Conservation (phyloP, 352 stramenopile genomes). For the Blastocystis sp. region DNA sequence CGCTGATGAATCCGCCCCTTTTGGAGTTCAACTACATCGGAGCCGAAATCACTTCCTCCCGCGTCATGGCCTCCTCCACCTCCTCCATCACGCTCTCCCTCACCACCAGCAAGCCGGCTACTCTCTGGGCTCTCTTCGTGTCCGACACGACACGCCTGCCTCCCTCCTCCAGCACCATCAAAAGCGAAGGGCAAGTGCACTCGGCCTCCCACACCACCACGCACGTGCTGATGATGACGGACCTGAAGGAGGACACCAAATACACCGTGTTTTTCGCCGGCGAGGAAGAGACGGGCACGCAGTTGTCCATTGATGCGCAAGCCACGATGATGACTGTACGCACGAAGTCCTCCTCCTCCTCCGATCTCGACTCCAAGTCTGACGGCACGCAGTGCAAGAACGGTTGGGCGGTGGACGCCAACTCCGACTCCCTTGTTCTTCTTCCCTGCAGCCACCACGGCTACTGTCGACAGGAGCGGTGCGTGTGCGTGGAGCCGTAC, state of each 20-base stretch:
- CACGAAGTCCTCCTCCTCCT: neutral
- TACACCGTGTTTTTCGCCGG: slow-evolving; percentile 53
- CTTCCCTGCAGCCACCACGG: slow-evolving; percentile 47
- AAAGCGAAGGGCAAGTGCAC: slow-evolving; percentile 4
- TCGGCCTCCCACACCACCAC: neutral
- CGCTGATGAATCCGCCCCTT: slow-evolving; percentile 43
- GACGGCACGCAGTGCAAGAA: slow-evolving; percentile 45
- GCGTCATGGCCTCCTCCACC: slow-evolving; percentile 7
- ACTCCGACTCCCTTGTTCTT: neutral
- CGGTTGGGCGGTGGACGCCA: slow-evolving; percentile 14
- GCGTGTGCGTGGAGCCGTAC: slow-evolving; percentile 22
- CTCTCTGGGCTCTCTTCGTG: slow-evolving; percentile 7
- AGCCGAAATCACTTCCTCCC: slow-evolving; percentile 11
- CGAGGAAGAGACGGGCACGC: slow-evolving; percentile 28
- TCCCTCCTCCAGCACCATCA: slow-evolving; percentile 9
- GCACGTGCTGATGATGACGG: slow-evolving; percentile 8
- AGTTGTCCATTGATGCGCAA: slow-evolving; percentile 6
- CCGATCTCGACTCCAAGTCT: slow-evolving; percentile 14
- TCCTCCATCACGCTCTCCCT: slow-evolving; percentile 1
- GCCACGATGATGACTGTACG: neutral
- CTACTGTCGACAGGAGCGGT: slow-evolving; percentile 28
- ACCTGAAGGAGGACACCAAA: slow-evolving; percentile 20
- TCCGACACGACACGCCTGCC: neutral
- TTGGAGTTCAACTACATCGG: slow-evolving; percentile 65
- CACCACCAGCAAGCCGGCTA: slow-evolving; percentile 25